A percentile compares a stretch with the other conserved stretches of the same genome.
Evolutionary conservation across 2,329 filamentous ascomycete species (phyloP).

Genomic region (Ceratocystis cubensis): DNA sequence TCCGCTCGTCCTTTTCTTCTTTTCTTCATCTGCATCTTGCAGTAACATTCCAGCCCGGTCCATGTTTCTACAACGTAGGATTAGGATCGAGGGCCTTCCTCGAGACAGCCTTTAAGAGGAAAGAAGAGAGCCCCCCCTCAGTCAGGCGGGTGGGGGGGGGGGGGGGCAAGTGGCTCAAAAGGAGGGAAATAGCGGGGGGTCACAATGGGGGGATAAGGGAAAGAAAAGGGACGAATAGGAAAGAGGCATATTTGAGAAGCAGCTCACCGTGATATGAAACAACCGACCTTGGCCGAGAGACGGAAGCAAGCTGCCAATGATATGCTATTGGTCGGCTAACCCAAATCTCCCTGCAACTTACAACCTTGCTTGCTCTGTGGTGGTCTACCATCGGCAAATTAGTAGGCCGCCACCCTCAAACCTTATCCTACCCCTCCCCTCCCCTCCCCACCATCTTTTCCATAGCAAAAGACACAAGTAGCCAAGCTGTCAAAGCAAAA

Average conservation of each 20-base stretch:
- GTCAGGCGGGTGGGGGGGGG: too few species aligned
- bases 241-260: neutral
- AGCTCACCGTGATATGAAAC: neutral
- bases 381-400: too few species aligned
- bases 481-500: neutral
- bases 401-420: neutral
- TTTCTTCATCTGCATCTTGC: neutral
- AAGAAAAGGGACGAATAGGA: neutral
- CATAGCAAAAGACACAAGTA: neutral
- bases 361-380: too few species aligned
- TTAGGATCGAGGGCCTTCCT: constrained; percentile 6
- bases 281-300: neutral
- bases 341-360: too few species aligned
- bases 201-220: neutral
- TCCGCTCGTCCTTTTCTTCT: neutral
- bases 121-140: neutral
- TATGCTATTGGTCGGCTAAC: neutral
- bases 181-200: neutral
- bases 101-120: neutral
- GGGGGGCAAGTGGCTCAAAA: neutral
- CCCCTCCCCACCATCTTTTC: too few species aligned
- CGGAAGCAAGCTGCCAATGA: neutral
- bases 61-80: constrained; percentile 7
- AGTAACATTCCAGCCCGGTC: neutral
- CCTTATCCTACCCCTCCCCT: neutral